Evolutionary conservation across 495 filamentous ascomycete genomes (phyloP).

Genomic region (Alectoria sarmentosa): DNA sequence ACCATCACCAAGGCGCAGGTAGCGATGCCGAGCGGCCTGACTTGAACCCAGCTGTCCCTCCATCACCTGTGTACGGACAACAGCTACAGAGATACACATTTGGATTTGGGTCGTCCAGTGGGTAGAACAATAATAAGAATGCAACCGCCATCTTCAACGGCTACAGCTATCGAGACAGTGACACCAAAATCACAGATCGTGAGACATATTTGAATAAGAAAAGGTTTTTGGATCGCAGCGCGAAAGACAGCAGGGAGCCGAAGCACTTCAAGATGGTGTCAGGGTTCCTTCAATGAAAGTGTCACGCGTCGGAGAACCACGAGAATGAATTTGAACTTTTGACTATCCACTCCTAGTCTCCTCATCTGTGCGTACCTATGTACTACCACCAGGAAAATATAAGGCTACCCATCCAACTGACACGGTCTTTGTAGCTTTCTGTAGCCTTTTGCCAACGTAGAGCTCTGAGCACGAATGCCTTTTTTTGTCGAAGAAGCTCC

Average conservation of each 20-base stretch:
- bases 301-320: background rate
- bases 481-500: background rate
- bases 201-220: no score
- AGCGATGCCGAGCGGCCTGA: constrained; percentile 2
- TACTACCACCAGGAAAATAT: background rate
- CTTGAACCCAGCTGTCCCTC: background rate
- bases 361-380: background rate
- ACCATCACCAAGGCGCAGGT: constrained; percentile 3
- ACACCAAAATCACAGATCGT: no score
- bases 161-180: no score
- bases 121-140: no score
- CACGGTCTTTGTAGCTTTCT: background rate
- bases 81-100: no score
- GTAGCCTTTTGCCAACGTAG: background rate
- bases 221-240: background rate
- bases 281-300: background rate
- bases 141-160: no score
- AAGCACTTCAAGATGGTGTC: no score
- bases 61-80: no score
- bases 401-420: background rate
- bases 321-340: background rate
- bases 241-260: no score
- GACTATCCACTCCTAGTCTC: background rate
- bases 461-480: constrained; percentile 6
- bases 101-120: no score